Conservation (phyloP, 225 moss, liverwort and hornwort genomes). For the Pleurozium schreberi region DNA sequence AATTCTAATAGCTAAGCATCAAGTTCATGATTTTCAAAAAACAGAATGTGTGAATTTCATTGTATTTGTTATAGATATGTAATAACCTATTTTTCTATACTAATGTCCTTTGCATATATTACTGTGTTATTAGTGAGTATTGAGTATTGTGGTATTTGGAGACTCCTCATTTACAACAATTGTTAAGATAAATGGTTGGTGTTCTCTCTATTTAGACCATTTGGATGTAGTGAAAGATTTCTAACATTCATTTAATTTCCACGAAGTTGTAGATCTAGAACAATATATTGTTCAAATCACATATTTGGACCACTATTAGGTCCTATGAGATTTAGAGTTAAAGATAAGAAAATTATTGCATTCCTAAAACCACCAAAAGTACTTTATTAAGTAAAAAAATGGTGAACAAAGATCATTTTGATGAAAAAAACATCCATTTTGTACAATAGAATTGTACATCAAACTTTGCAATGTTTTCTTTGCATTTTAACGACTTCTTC, state of each 20-base stretch:
- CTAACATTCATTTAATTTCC: rapidly evolving
- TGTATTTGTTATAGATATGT: background rate
- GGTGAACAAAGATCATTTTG: background rate
- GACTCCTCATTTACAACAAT: background rate
- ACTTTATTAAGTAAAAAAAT: background rate
- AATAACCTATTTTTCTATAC: background rate
- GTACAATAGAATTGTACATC: background rate
- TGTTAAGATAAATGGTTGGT: background rate
- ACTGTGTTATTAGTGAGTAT: background rate
- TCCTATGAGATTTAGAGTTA: background rate
- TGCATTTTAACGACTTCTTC: background rate
- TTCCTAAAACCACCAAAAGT: background rate
- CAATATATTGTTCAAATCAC: no score
- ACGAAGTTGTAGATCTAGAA: rapidly evolving
- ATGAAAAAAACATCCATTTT: background rate
- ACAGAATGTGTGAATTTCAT: no score
- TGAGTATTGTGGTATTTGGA: background rate
- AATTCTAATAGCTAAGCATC: background rate
- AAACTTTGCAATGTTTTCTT: background rate
- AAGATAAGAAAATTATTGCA: background rate
- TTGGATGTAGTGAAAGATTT: background rate
- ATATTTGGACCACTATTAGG: background rate
- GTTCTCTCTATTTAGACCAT: background rate
- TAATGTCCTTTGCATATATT: background rate
- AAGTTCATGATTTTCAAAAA: background rate